A percentile compares a stretch with the other conserved stretches of the same genome.
These are phyloP conservation scores for Aspergillus haitiensis DNA, from an alignment of 495 filamentous ascomycete genomes.

Conservation along the genomic window DNA sequence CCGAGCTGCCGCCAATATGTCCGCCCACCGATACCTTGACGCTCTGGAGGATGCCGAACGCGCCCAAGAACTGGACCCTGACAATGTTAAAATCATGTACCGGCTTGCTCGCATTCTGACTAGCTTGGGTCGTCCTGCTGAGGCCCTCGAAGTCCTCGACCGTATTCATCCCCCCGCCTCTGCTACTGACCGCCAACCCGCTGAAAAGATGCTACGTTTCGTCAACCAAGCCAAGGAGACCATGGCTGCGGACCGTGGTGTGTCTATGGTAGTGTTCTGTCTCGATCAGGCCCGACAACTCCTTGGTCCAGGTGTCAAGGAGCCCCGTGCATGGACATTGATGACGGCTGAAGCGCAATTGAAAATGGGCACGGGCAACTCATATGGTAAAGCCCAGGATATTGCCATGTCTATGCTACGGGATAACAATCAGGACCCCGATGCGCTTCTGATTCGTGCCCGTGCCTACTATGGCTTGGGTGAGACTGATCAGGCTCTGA, in stretches of 20 bases:
- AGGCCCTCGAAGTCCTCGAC: constrained; percentile 78
- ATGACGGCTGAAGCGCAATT: constrained; percentile 93
- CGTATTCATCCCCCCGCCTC: constrained; percentile 65
- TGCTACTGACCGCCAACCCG: constrained; percentile 75
- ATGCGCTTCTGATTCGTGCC: constrained; percentile 87
- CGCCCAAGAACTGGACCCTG: constrained; percentile 76
- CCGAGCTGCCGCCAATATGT: constrained; percentile 91
- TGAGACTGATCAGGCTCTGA: constrained; percentile 92
- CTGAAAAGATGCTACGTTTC: constrained; percentile 80
- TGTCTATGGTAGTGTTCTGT: constrained; percentile 89
- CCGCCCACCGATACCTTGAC: constrained; percentile 69
- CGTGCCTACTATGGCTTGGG: constrained; percentile 85
- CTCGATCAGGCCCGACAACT: constrained; percentile 83
- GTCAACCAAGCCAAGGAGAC: constrained; percentile 77
- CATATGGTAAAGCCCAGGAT: constrained; percentile 86
- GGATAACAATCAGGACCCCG: constrained; percentile 85
- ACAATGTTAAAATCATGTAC: constrained; percentile 82
- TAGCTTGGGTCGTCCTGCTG: constrained; percentile 76
- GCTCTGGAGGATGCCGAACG: constrained; percentile 82
- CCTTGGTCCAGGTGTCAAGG: constrained; percentile 68
- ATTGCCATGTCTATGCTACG: constrained; percentile 84
- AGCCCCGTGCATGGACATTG: constrained; percentile 89
- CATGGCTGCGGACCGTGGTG: constrained; percentile 65
- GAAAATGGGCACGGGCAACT: constrained; percentile 87
- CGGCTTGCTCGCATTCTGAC: constrained; percentile 88